phyloP scores from a whole-genome alignment of 495 filamentous ascomycete species.

The Chaetomium tenue region DNA sequence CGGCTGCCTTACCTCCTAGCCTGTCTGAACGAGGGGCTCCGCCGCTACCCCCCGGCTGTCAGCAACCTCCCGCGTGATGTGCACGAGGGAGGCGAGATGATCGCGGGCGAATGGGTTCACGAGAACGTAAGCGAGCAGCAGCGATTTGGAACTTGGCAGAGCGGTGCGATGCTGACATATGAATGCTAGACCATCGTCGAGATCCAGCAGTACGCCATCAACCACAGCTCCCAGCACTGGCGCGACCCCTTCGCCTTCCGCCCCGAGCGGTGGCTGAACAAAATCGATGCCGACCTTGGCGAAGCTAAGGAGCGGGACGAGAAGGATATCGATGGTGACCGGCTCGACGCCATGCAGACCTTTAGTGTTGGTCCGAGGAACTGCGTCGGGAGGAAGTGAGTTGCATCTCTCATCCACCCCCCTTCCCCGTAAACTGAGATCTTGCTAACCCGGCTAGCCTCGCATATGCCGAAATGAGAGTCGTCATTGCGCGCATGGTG shows the following conservation, averaged over 20 bases:
- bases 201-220: conserved; percentile 33
- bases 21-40: conserved; percentile 55
- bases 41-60: conserved; percentile 58
- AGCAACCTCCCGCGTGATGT: conserved; percentile 46
- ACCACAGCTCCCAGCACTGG: conserved; percentile 7
- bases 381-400: conserved; percentile 50
- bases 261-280: conserved; percentile 39
- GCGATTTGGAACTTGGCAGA: background rate
- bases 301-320: conserved; percentile 26
- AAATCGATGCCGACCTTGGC: conserved; percentile 37
- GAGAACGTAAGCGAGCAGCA: conserved; percentile 41
- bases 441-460: conserved; percentile 53
- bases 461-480: conserved; percentile 46
- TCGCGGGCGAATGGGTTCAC: conserved; percentile 49
- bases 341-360: conserved; percentile 47
- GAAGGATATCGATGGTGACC: conserved; percentile 38
- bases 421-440: conserved; percentile 45
- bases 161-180: conserved; percentile 1
- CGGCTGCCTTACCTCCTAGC: conserved; percentile 56
- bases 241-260: background rate
- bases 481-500: conserved; percentile 53
- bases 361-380: conserved; percentile 55
- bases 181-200: conserved; percentile 46
- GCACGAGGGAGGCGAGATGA: conserved; percentile 45
- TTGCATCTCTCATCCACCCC: conserved; percentile 52